These are phyloP conservation scores for Heliosperma pusillum DNA, from an alignment of 148 eudicot genomes.

Conservation along the genomic window DNA sequence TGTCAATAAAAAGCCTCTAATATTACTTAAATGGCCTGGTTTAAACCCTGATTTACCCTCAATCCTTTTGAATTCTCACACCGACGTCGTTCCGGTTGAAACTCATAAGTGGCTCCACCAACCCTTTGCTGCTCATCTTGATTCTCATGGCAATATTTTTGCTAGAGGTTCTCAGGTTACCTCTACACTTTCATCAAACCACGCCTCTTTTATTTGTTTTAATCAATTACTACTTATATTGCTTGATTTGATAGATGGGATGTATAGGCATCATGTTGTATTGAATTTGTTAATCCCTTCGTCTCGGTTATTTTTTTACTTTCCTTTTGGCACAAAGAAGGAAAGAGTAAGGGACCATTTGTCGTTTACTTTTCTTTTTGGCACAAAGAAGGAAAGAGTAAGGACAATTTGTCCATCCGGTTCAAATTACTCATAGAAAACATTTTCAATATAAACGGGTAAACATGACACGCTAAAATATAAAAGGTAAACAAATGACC, in stretches of 20 bases:
- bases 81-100: constrained; percentile 88
- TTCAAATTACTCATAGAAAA: too few species aligned
- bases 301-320: too few species aligned
- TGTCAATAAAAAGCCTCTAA: constrained; percentile 55
- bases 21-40: constrained; percentile 82
- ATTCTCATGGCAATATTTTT: constrained; percentile 46
- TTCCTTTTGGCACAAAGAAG: too few species aligned
- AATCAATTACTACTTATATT: neutral
- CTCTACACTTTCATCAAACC: neutral
- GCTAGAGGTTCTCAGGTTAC: constrained; percentile 79
- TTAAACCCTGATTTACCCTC: constrained; percentile 46
- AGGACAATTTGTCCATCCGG: too few species aligned
- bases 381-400: too few species aligned
- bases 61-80: constrained; percentile 76
- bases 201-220: neutral
- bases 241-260: neutral
- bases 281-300: too few species aligned
- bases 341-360: too few species aligned
- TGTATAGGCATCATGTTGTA: too few species aligned
- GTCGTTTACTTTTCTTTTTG: too few species aligned
- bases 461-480: too few species aligned
- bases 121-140: constrained; percentile 62
- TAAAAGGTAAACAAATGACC: too few species aligned
- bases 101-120: constrained; percentile 55
- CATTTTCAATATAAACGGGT: too few species aligned